Evolutionary conservation across 768 basidiomycete species (phyloP).

Genomic region (Naganishia friedmannii): DNA sequence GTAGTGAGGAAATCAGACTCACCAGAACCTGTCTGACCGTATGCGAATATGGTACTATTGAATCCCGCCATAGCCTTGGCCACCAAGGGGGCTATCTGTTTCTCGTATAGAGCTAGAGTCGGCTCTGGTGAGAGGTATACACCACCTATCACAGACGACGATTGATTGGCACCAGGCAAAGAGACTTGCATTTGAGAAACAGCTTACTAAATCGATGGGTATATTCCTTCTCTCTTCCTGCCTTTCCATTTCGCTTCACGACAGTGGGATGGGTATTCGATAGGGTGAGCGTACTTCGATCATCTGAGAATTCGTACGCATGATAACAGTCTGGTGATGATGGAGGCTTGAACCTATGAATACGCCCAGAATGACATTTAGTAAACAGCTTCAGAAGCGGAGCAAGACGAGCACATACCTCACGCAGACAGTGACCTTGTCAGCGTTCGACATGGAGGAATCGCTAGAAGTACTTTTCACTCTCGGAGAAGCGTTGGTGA

Average conservation of each 20-base stretch:
- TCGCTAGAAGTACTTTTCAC: background rate
- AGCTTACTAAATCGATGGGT: conserved; percentile 49
- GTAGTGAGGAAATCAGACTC: too few species aligned
- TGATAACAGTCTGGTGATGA: conserved; percentile 21
- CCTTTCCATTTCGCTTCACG: conserved; percentile 47
- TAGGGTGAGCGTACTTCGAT: conserved; percentile 38
- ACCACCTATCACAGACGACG: conserved; percentile 36
- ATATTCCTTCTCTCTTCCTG: conserved; percentile 47
- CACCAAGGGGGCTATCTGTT: conserved; percentile 45
- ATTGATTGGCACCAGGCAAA: background rate
- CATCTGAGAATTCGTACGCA: conserved; percentile 42
- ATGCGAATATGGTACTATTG: conserved; percentile 52
- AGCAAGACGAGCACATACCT: conserved; percentile 11
- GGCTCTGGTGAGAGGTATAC: conserved; percentile 42
- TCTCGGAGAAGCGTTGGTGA: background rate
- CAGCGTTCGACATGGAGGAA: background rate
- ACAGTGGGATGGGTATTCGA: conserved; percentile 49
- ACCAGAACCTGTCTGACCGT: conserved; percentile 49
- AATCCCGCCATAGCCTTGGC: conserved; percentile 51
- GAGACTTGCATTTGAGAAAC: too few species aligned
- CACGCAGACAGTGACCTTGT: conserved; percentile 28
- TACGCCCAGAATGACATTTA: background rate
- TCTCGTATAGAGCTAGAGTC: conserved; percentile 43
- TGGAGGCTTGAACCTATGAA: conserved; percentile 20
- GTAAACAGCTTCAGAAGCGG: background rate